Percentiles rank a stretch among this genome's conserved stretches.
Evolutionary conservation across 192 early-diverging fungal genomes (phyloP).

Genomic region (Tieghemiomyces parasiticus): DNA sequence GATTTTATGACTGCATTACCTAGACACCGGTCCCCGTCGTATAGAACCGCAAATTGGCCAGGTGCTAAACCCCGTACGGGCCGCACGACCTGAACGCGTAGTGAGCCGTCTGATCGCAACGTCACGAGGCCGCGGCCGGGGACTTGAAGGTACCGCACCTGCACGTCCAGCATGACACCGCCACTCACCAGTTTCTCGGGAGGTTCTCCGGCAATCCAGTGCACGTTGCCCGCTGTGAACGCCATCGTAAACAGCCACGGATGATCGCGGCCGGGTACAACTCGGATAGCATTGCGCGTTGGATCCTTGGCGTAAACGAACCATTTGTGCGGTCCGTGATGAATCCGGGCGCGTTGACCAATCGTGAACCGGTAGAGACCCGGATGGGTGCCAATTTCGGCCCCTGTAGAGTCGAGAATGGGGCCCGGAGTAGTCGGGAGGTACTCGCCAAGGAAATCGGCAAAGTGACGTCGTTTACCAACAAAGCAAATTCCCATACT

Average conservation of each 20-base stretch:
- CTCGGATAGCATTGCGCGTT: constrained; percentile 42
- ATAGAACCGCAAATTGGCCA: constrained; percentile 45
- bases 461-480: constrained; percentile 60
- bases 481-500: constrained; percentile 97
- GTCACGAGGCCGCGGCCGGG: background rate
- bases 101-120: constrained; percentile 1
- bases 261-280: constrained; percentile 35
- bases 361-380: constrained; percentile 5
- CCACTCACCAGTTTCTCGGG: constrained; percentile 16
- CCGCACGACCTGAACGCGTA: constrained; percentile 31
- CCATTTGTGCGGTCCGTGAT: constrained; percentile 45
- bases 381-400: constrained; percentile 14
- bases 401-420: constrained; percentile 14
- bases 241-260: constrained; percentile 17
- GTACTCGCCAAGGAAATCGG: constrained; percentile 50
- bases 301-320: constrained; percentile 61
- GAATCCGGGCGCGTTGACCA: constrained; percentile 26
- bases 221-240: constrained; percentile 18
- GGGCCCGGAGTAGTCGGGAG: constrained; percentile 13
- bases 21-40: constrained; percentile 41
- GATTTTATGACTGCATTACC: constrained; percentile 44
- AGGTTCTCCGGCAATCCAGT: constrained; percentile 27
- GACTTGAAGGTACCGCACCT: constrained; percentile 42
- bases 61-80: constrained; percentile 40
- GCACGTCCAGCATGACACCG: constrained; percentile 21